A percentile compares a stretch with the other conserved stretches of the same genome.
phyloP scores from a whole-genome alignment of 1,284 basidiomycete species.

The Tylopilus sp. region DNA sequence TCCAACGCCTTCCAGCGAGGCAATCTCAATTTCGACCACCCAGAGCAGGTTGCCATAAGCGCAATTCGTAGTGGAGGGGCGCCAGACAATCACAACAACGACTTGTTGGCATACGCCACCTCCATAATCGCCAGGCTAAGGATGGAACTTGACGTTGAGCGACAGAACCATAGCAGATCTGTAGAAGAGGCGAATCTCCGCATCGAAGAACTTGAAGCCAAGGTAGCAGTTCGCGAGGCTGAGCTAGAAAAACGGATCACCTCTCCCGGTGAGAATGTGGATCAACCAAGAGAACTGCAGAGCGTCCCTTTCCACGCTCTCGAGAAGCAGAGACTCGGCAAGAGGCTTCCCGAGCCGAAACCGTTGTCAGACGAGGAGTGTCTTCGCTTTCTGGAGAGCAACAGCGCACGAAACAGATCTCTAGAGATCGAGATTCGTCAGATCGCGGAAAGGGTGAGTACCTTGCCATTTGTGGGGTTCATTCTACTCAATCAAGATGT shows the following conservation, averaged over 20 bases:
- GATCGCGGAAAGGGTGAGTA: slow-evolving; percentile 39
- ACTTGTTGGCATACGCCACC: slow-evolving; percentile 38
- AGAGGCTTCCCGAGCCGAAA: slow-evolving; percentile 14
- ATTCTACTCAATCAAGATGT: neutral
- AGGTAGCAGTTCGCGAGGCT: slow-evolving; percentile 52
- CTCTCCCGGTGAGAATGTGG: slow-evolving; percentile 2
- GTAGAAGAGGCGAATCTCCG: slow-evolving; percentile 40
- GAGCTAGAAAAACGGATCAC: slow-evolving; percentile 43
- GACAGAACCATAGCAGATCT: slow-evolving; percentile 40
- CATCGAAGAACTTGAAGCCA: slow-evolving; percentile 48
- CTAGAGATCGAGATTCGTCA: slow-evolving; percentile 46
- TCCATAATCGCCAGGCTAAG: slow-evolving; percentile 44
- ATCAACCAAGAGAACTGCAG: neutral
- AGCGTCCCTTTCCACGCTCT: neutral
- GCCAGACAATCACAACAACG: slow-evolving; percentile 7
- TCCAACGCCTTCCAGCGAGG: slow-evolving; percentile 20
- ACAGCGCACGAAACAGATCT: slow-evolving; percentile 39
- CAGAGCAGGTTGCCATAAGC: slow-evolving; percentile 15
- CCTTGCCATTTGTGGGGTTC: neutral
- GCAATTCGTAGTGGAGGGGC: neutral
- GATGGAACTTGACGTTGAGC: slow-evolving; percentile 44
- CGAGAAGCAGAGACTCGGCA: neutral
- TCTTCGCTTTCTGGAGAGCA: slow-evolving; percentile 39
- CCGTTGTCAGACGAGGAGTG: slow-evolving; percentile 37
- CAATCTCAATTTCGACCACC: slow-evolving; percentile 18